Base-by-base conservation (phyloP, 1,284 basidiomycete species). In the Moesziomyces sp. region DNA sequence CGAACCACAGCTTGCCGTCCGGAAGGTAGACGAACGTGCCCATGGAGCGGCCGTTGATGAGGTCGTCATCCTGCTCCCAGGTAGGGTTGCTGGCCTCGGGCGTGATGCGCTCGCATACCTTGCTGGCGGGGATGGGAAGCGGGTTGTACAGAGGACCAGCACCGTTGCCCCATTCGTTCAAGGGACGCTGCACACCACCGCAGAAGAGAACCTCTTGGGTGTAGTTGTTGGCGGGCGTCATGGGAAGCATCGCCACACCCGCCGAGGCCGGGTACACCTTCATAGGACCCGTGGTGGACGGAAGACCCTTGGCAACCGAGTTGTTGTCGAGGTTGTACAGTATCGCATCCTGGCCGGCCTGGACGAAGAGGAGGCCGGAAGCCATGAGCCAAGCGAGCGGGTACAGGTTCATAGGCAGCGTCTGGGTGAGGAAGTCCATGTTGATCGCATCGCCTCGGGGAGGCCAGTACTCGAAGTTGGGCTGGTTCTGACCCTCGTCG, bases 141-240 rank as follows among this genome's bases (percentile, higher is more conserved):
- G 72, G 58, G 50, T 78, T 78, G 64, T 72, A 67, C 23, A 46
- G 19, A 28, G 79, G 79, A 40, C 66, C 65, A n/a, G 38, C 62
- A 51, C 69, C 79, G 53, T 70, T 72, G 43, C 79, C 79, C 79
- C 79, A 81, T 14, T 76, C 63, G 19, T 67, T 46, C 28, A 79
- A 70, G 5, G 63, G 63, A 28, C 74, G 89, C 84, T 91, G 87
- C 19, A 89, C 89, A 44, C 93, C 93, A 70, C 93, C 93, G 78
- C 93, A 96, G 87, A 96, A 95, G 52, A 95, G 80, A 62, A 96
- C 84, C 0, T 92, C 93, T 3, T 91, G 91, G 0, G 87, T 89
- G 86, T 91, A 97, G 86, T 93, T 92, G 88, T 96, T 95, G 59
- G 88, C 90, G 3, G 92, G 92, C 0, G 92, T 94, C 46, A 97